These are phyloP conservation scores for Aspergillus heteromorphus DNA, from an alignment of 495 filamentous ascomycete genomes.

Conservation along the genomic window DNA sequence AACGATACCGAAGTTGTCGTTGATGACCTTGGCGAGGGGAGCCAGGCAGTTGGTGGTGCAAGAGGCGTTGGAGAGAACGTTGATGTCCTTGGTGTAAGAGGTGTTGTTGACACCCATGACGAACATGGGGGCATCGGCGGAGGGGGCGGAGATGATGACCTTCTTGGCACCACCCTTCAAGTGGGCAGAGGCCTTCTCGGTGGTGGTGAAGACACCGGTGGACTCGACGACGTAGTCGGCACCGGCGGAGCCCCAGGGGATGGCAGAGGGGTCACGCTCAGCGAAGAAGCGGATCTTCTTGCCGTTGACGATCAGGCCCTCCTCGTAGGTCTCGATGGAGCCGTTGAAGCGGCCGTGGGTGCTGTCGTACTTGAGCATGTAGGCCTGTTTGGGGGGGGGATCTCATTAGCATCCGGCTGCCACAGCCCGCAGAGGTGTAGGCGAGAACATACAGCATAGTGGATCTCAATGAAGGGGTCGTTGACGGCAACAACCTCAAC, in stretches of 20 bases:
- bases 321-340: slow-evolving; percentile 64
- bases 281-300: slow-evolving; percentile 95
- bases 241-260: slow-evolving; percentile 86
- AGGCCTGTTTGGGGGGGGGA: slow-evolving; percentile 54
- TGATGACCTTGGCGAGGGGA: slow-evolving; percentile 96
- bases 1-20: slow-evolving; percentile 95
- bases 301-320: slow-evolving; percentile 84
- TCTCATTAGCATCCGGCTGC: slow-evolving; percentile 6
- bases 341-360: slow-evolving; percentile 97
- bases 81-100: slow-evolving; percentile 79
- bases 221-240: slow-evolving; percentile 97
- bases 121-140: slow-evolving; percentile 99
- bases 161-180: slow-evolving; percentile 99
- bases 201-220: slow-evolving; percentile 99
- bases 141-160: slow-evolving; percentile 98
- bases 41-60: slow-evolving; percentile 99
- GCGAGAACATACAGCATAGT: slow-evolving; percentile 80
- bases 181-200: slow-evolving; percentile 89
- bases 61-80: slow-evolving; percentile 97
- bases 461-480: slow-evolving; percentile 97
- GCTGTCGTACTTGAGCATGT: slow-evolving; percentile 99
- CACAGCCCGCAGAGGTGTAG: not conserved
- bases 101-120: slow-evolving; percentile 99
- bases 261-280: slow-evolving; percentile 83
- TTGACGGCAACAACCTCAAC: slow-evolving; percentile 94